Conservation (phyloP, 2,329 filamentous ascomycete species). For the Exophiala viscosa region DNA sequence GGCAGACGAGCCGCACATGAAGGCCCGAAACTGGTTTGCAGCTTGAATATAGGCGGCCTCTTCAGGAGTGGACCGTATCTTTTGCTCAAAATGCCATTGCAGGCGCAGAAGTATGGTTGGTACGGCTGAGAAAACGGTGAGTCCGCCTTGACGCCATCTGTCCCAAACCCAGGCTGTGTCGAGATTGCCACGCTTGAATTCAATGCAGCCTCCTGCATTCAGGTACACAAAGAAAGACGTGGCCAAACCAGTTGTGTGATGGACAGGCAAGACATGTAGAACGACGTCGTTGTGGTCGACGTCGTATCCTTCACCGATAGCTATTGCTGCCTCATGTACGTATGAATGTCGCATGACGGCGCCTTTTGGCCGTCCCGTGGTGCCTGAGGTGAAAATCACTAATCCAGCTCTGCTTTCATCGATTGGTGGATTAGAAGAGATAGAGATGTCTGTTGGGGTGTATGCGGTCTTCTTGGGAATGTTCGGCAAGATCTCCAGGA, state of each 20-base stretch:
- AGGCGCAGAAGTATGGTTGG: constrained; percentile 41
- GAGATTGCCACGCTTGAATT: constrained; percentile 39
- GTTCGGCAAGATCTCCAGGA: constrained; percentile 2
- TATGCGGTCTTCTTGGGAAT: too few relatives aligned
- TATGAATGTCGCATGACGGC: constrained; percentile 42
- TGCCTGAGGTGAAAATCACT: constrained; percentile 59
- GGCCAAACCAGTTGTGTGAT: constrained; percentile 28
- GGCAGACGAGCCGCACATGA: too few relatives aligned
- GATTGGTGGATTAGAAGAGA: constrained; percentile 28
- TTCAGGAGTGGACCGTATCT: constrained; percentile 33
- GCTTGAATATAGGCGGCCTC: constrained; percentile 23
- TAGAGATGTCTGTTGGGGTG: constrained; percentile 11
- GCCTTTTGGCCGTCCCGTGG: constrained; percentile 56
- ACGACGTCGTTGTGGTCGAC: constrained; percentile 29
- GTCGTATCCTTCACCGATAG: constrained; percentile 30
- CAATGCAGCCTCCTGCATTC: constrained; percentile 39
- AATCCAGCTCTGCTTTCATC: constrained; percentile 41
- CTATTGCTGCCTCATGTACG: constrained; percentile 22
- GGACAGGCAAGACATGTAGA: constrained; percentile 35
- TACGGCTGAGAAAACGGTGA: constrained; percentile 37
- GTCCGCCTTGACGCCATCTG: constrained; percentile 31
- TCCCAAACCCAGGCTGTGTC: constrained; percentile 36
- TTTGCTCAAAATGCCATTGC: constrained; percentile 31
- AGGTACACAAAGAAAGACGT: constrained; percentile 34
- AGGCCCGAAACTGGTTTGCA: too few relatives aligned